Conservation (phyloP, 2,329 filamentous ascomycete genomes). For the Xylaria sp. region DNA sequence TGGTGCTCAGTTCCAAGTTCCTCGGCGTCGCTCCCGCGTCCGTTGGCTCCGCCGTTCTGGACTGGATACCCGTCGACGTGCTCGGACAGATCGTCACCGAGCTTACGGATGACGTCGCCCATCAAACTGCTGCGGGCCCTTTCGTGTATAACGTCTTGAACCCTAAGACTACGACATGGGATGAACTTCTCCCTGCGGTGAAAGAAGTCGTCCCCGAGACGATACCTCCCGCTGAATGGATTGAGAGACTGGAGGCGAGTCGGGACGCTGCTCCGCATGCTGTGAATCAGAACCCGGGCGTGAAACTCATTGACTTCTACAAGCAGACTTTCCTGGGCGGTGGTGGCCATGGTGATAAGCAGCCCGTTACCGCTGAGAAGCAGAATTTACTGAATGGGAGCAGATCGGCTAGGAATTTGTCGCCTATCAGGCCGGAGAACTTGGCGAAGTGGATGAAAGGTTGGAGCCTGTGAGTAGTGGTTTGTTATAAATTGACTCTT, state of each 20-base stretch:
- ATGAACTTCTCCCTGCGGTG: constrained; percentile 29
- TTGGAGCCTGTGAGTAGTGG: constrained; percentile 25
- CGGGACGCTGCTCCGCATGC: constrained; percentile 12
- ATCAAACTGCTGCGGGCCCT: constrained; percentile 1
- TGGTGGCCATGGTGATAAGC: neutral
- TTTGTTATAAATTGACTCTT: neutral
- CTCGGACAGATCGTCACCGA: constrained; percentile 44
- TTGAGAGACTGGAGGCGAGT: constrained; percentile 31
- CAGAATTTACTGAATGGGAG: constrained; percentile 30
- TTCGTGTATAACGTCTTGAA: constrained; percentile 38
- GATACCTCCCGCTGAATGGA: constrained; percentile 33
- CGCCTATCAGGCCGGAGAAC: constrained; percentile 21
- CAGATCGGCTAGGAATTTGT: constrained; percentile 24
- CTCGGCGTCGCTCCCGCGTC: constrained; percentile 41
- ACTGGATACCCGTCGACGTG: constrained; percentile 48
- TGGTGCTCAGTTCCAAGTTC: constrained; percentile 45
- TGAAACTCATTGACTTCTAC: constrained; percentile 39
- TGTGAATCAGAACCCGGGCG: constrained; percentile 32
- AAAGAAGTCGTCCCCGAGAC: constrained; percentile 22
- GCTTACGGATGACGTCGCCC: constrained; percentile 37
- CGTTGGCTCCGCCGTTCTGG: constrained; percentile 41
- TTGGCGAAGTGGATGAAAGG: constrained; percentile 37
- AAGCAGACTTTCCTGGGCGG: constrained; percentile 28
- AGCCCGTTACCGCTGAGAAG: constrained; percentile 18
- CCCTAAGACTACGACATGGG: constrained; percentile 26